These are phyloP conservation scores for Fusarium algeriense DNA, from an alignment of 2,329 filamentous ascomycete genomes.

Conservation along the genomic window DNA sequence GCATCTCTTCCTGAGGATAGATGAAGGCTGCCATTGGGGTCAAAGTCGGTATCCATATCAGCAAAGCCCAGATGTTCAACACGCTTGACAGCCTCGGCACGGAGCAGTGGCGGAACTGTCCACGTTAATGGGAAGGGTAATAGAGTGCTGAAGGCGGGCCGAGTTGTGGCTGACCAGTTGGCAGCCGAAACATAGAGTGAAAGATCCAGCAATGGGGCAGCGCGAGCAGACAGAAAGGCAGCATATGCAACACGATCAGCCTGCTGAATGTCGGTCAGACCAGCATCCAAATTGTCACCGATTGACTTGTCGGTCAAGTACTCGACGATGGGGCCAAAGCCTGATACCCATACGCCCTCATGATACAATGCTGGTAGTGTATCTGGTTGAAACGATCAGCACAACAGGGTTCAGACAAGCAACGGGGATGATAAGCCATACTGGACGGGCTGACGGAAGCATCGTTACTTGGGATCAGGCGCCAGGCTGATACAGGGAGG, in stretches of 20 bases:
- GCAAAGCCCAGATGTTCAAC: slow-evolving; percentile 79
- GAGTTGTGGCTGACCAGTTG: slow-evolving; percentile 83
- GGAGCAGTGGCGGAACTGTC: slow-evolving; percentile 80
- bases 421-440: slow-evolving; percentile 58
- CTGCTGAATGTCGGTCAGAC: slow-evolving; percentile 54
- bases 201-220: slow-evolving; percentile 83
- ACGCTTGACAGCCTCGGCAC: slow-evolving; percentile 75
- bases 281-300: slow-evolving; percentile 55
- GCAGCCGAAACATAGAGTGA: slow-evolving; percentile 90
- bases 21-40: slow-evolving; percentile 54
- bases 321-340: slow-evolving; percentile 71
- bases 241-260: slow-evolving; percentile 67
- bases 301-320: slow-evolving; percentile 62
- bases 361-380: slow-evolving; percentile 68
- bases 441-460: slow-evolving; percentile 77
- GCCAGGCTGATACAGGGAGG: slow-evolving; percentile 72
- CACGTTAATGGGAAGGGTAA: slow-evolving; percentile 91
- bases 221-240: slow-evolving; percentile 79
- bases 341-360: slow-evolving; percentile 65
- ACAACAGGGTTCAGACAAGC: slow-evolving; percentile 28
- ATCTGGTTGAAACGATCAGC: slow-evolving; percentile 55
- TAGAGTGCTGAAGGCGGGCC: slow-evolving; percentile 82
- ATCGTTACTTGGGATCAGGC: slow-evolving; percentile 79
- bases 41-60: slow-evolving; percentile 72
- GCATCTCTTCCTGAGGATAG: slow-evolving; percentile 54